Conservation (phyloP, 768 basidiomycete genomes). For the Suillus subalutaceus region DNA sequence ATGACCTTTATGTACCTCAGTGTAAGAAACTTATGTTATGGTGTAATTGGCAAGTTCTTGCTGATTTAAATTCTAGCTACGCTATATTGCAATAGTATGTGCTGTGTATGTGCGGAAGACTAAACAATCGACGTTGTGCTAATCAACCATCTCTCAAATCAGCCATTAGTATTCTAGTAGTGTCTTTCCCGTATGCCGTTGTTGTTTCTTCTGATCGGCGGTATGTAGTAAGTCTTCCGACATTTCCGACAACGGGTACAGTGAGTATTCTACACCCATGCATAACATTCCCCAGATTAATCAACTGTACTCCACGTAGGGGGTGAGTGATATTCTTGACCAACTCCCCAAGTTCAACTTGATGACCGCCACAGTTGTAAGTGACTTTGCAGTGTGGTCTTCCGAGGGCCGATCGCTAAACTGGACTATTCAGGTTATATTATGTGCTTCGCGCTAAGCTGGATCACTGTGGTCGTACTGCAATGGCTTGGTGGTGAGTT, state of each 20-base stretch:
- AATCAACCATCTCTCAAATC: background rate
- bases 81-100: background rate
- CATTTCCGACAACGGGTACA: background rate
- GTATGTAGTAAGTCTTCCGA: background rate
- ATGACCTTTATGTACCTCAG: background rate
- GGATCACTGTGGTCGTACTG: background rate
- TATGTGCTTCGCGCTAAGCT: background rate
- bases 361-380: background rate
- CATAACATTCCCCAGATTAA: background rate
- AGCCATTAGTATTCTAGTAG: background rate
- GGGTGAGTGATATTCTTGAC: background rate
- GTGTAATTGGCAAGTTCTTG: background rate
- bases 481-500: background rate
- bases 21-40: background rate
- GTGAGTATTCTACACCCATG: background rate
- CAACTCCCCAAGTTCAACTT: background rate
- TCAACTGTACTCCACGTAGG: background rate
- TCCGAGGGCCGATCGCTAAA: background rate
- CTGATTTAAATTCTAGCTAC: background rate
- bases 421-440: background rate
- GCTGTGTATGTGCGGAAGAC: background rate
- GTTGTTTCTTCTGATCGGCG: background rate
- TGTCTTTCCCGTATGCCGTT: background rate
- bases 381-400: background rate
- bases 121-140: background rate